Evolutionary conservation across 805 yeast genomes (phyloP).

Genomic region (Lipomyces orientalis): DNA sequence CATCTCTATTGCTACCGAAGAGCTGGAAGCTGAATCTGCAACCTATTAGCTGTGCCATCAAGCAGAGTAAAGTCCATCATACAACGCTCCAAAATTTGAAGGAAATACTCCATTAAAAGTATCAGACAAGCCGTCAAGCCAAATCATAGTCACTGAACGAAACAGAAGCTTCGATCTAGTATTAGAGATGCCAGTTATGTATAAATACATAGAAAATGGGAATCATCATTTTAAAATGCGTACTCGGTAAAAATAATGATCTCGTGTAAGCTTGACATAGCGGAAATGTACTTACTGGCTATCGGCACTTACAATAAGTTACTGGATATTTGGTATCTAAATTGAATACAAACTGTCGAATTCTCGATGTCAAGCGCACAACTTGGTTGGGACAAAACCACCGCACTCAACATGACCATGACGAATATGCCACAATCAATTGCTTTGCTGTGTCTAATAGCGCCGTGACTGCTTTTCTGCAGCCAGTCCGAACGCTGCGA

Average conservation of each 20-base stretch:
- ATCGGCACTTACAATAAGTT: background rate
- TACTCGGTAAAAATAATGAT: background rate
- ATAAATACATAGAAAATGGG: conserved; percentile 31
- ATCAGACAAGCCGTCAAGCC: conserved; percentile 29
- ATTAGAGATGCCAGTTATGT: conserved; percentile 40
- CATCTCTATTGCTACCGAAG: background rate
- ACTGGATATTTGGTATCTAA: no score
- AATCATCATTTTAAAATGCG: conserved; percentile 25
- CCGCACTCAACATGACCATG: no score
- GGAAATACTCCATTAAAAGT: background rate
- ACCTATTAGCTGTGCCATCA: background rate
- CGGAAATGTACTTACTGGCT: background rate
- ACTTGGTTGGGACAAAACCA: no score
- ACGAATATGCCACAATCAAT: no score
- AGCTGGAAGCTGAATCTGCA: background rate
- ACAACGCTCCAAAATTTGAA: no score
- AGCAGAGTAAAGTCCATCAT: background rate
- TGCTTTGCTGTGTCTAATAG: no score
- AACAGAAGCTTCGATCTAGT: conserved; percentile 30
- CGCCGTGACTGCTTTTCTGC: no score
- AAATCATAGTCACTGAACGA: conserved; percentile 34
- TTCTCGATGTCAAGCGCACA: no score
- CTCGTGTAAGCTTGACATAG: background rate
- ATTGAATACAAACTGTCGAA: no score
- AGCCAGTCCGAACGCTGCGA: no score